Base-by-base conservation (phyloP, 2,329 filamentous ascomycete genomes). In the Curvularia sp. region DNA sequence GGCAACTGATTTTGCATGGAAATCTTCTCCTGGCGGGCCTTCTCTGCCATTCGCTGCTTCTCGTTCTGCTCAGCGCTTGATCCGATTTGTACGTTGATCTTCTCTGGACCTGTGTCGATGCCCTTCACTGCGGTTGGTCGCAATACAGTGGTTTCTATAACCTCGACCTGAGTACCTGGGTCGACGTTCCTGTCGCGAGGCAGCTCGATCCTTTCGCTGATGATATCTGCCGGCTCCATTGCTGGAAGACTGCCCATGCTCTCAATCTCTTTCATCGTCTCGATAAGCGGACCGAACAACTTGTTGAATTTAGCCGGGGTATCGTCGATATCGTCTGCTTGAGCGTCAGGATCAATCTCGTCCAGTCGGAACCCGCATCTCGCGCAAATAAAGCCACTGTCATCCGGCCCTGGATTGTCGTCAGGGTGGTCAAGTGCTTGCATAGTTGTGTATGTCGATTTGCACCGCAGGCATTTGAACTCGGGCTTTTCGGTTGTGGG, bases 401-500 rank as follows among this genome's bases (percentile, higher is more conserved):
- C 59, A 4, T 65, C 62, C 21, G 91, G 46, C 82, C 79, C 54
- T 62, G 78, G 59, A 59, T 74, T 77, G 1, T 83, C 82, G 49
- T 90, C 87, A 39, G 88, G 83, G 58, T 86, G 88, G 78, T 96
- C 92, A 51, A 98, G 80, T 1, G 96, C 93, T 66, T 98, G 93
- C 77, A 98, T 87, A 64, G 90, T 86, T 2, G 93, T 96, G 86
- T 91, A 99, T 74, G 96, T 90, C 1, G 90, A 85, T 65, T 89
- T 87, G 80, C 95, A 99, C 55, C 87, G 85, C 30, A 84, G 81
- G 78, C 95, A 99, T 59, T 89, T 89, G 71, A 93, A 96, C 74
- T 98, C 95, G 77, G 97, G 97, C 76, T 92, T 90, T 77, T 98
- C 94, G 55, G 78, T 77, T 9, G 89, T 89, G 0, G 92, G 89